phyloP scores from a whole-genome alignment of 2,329 filamentous ascomycete genomes.

The Fusarium sp. region DNA sequence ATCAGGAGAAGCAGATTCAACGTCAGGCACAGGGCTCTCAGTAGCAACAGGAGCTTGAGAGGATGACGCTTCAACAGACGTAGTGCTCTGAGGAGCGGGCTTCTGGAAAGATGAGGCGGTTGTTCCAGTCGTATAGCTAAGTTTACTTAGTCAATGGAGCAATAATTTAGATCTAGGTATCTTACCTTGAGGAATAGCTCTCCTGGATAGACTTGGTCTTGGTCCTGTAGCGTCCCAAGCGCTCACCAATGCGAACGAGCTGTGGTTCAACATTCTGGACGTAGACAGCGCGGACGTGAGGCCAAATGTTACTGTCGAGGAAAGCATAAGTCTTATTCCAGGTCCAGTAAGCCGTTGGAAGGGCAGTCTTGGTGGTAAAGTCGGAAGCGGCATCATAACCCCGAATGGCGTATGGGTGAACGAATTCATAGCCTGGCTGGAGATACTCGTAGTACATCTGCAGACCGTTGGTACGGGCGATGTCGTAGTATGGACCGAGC shows the following conservation, averaged over 20 bases:
- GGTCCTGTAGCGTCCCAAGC: constrained; percentile 79
- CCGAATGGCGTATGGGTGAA: constrained; percentile 78
- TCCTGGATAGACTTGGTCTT: constrained; percentile 51
- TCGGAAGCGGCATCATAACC: constrained; percentile 75
- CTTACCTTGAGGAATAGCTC: constrained; percentile 33
- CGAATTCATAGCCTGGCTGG: constrained; percentile 79
- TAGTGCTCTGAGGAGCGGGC: constrained; percentile 49
- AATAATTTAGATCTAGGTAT: background rate
- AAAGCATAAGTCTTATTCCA: constrained; percentile 79
- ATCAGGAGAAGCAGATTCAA: constrained; percentile 44
- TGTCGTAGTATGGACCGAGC: constrained; percentile 79
- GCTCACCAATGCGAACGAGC: constrained; percentile 89
- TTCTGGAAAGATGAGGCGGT: constrained; percentile 53
- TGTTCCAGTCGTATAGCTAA: constrained; percentile 42
- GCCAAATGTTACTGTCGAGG: constrained; percentile 82
- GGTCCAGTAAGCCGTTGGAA: constrained; percentile 78
- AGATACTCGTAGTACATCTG: constrained; percentile 80
- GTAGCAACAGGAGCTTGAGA: constrained; percentile 34
- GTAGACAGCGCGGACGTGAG: constrained; percentile 83
- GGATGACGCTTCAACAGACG: constrained; percentile 50
- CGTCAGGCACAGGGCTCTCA: constrained; percentile 22
- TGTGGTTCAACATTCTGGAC: constrained; percentile 95
- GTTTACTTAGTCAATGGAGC: constrained; percentile 11
- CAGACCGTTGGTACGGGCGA: constrained; percentile 70
- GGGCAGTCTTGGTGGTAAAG: constrained; percentile 75